Base-by-base conservation (phyloP, 139 green algal species). In the Trebouxia sp. region DNA sequence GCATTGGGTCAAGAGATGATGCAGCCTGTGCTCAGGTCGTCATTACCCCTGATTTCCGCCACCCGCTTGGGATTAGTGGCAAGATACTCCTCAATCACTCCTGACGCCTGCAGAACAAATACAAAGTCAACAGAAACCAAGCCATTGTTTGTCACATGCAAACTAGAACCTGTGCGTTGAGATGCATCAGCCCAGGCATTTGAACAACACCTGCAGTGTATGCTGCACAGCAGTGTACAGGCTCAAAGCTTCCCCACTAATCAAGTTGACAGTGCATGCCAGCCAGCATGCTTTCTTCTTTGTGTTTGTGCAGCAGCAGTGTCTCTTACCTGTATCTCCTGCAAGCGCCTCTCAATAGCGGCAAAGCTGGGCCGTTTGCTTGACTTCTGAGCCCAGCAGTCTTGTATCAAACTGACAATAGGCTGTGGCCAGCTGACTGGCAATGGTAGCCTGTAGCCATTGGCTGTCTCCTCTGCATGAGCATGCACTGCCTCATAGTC, bases 381-480 rank as follows among this genome's bases (percentile, higher is more conserved):
- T 14, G 69, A 77, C 11, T 24, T 51, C 69, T 77, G 69, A 39
- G 53, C 50, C 77, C 77, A 82, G 58, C 77, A 82, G 77, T 82
- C 77, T 20, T 50, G 30, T 20, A 82, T 82, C 14, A 82, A 58
- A 4, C 28, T 70, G 7, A 28, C 15, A 2, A 82, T 28, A 32
- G 65, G 39, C 15, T n/a, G 10, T n/a, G 77, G 77, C 77, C 77
- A 82, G 30, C 62, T 32, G 12, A 37, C 77, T 35, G 77, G 77
- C 24, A 92, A 48, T 15, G 42, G 30, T 38, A 83, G 84, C 22
- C 89, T 62, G 53, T 82, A 87, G 35, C 89, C 89, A 26, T 83
- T 35, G 32, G 83, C 37, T 76, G 91, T 56, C 90, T 82, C 35
- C 78, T 79, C 65, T 79, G 83, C 62, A 53, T 67, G 41, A 35